Percentiles rank a stretch among this genome's conserved stretches.
Conservation (phyloP, 192 early-diverging fungal genomes). For the Backusella tuberculispora region DNA sequence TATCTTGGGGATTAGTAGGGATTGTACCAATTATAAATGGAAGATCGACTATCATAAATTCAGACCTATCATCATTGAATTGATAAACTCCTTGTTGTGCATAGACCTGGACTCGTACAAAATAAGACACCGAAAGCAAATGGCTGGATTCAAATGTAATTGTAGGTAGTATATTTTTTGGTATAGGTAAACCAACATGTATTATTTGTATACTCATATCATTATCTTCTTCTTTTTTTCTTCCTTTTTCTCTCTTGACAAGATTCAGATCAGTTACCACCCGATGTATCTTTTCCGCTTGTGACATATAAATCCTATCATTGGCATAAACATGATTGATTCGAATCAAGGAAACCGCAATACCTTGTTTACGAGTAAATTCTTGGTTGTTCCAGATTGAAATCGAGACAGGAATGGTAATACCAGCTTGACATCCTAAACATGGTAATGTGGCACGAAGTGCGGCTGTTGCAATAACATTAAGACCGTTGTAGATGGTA, state of each 20-base stretch:
- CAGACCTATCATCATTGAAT: not conserved
- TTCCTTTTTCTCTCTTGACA: not conserved
- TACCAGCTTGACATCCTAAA: constrained; percentile 6
- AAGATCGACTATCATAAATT: constrained; percentile 14
- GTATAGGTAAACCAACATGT: not conserved
- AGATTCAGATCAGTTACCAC: constrained; percentile 8
- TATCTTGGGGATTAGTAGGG: not conserved
- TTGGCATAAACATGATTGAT: constrained; percentile 7
- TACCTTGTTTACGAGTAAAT: not conserved
- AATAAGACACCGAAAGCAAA: constrained; percentile 20
- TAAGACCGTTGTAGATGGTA: not conserved
- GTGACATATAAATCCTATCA: not conserved
- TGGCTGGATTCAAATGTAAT: constrained; percentile 6
- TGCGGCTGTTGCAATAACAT: not conserved
- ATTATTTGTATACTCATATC: not conserved
- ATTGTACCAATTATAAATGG: constrained; percentile 11
- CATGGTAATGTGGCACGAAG: constrained; percentile 9
- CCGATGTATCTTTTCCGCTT: not conserved
- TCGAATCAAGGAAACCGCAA: constrained; percentile 8
- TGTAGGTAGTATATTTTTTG: not conserved
- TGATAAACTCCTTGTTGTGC: constrained; percentile 5
- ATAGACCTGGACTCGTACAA: not conserved
- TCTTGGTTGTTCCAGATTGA: constrained; percentile 3
- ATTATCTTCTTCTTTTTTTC: not conserved
- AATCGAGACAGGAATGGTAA: not conserved